A percentile compares a stretch with the other conserved stretches of the same genome.
These are phyloP conservation scores for Myriosclerotinia scirpicola DNA, from an alignment of 2,329 filamentous ascomycete genomes.

Conservation along the genomic window DNA sequence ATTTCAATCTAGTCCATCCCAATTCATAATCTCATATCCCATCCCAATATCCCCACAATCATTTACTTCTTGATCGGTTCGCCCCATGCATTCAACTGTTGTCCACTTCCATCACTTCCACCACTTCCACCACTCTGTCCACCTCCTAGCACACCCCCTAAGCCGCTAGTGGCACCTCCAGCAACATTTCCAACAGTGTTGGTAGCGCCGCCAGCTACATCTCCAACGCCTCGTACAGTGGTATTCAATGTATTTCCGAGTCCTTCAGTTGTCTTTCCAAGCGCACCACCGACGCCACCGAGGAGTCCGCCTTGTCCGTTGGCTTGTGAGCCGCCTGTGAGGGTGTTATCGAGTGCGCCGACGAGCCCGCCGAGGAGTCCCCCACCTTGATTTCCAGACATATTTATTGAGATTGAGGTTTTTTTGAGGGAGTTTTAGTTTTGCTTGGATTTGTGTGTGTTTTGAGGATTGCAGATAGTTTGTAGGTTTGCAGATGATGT, in stretches of 20 bases:
- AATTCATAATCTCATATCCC: not conserved
- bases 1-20: not conserved
- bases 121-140: not conserved
- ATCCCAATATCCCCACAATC: too few species aligned
- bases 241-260: constrained; percentile 41
- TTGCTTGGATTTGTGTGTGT: not conserved
- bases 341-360: constrained; percentile 43
- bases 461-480: not conserved
- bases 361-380: constrained; percentile 30
- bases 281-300: constrained; percentile 39
- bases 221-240: constrained; percentile 40
- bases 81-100: constrained; percentile 30
- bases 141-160: constrained; percentile 25
- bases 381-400: constrained; percentile 21
- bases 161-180: constrained; percentile 10
- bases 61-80: constrained; percentile 16
- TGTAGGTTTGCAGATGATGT: not conserved
- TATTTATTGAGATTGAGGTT: constrained; percentile 3
- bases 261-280: constrained; percentile 43
- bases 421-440: not conserved
- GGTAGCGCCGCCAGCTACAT: constrained; percentile 39
- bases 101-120: constrained; percentile 11
- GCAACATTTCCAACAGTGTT: constrained; percentile 21
- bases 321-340: constrained; percentile 44
- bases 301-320: constrained; percentile 44